Conservation (phyloP, 2,329 filamentous ascomycete genomes). For the Ascochyta clinopodiicola region DNA sequence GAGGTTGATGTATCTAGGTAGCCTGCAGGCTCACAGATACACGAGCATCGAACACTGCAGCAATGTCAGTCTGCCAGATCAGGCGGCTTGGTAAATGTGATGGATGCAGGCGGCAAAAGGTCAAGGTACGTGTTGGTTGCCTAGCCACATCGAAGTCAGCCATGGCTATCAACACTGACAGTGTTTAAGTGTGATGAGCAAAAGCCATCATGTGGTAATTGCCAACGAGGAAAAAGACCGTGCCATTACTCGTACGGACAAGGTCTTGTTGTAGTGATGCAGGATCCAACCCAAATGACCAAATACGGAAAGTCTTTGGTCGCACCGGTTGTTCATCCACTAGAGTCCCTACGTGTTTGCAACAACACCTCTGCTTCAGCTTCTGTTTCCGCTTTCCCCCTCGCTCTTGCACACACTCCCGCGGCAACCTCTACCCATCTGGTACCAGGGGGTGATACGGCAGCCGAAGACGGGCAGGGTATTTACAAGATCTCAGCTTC, state of each 20-base stretch:
- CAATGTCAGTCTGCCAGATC: background rate
- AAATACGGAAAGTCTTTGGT: slow-evolving; percentile 7
- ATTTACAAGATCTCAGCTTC: slow-evolving; percentile 3
- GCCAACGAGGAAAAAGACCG: background rate
- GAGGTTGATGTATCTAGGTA: too few species aligned
- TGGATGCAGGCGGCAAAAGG: slow-evolving; percentile 6
- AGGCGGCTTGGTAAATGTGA: slow-evolving; percentile 12
- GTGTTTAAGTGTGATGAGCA: background rate
- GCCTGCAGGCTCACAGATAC: too few species aligned
- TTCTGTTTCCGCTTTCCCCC: background rate
- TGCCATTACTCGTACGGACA: background rate
- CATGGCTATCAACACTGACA: background rate
- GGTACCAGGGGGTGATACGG: background rate
- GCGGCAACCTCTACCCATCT: background rate
- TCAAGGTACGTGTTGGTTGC: slow-evolving; percentile 3
- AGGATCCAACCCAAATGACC: slow-evolving; percentile 12
- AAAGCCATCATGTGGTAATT: slow-evolving; percentile 7
- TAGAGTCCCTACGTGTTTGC: background rate
- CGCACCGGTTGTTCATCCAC: background rate
- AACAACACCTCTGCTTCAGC: background rate
- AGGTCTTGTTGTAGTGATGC: slow-evolving; percentile 8
- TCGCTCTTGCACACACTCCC: background rate
- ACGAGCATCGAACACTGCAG: background rate
- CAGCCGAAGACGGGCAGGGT: slow-evolving; percentile 3
- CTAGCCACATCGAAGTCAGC: too few species aligned